Percentiles rank a stretch among this genome's conserved stretches.
These are phyloP conservation scores for Amaranthus cruentus DNA, from an alignment of 148 eudicot genomes.

Conservation along the genomic window DNA sequence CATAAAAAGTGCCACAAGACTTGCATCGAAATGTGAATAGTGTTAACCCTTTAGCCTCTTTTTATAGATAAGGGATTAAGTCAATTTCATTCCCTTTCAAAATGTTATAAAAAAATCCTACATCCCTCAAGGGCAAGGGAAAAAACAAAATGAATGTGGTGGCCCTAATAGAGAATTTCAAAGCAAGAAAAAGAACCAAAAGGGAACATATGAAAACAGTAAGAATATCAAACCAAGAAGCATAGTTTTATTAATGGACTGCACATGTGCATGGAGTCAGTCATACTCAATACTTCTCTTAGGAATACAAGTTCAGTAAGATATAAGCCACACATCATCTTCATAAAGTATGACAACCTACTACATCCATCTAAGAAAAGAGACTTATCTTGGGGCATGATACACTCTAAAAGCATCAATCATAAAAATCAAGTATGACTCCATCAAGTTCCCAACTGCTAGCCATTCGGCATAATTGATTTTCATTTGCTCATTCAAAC, in stretches of 20 bases:
- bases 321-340: not conserved
- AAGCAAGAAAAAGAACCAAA: not conserved
- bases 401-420: not conserved
- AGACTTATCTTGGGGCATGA: not conserved
- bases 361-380: not conserved
- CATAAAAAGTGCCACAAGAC: conserved; percentile 57
- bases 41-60: too few relatives aligned
- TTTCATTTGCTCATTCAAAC: not conserved
- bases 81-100: too few relatives aligned
- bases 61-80: too few relatives aligned
- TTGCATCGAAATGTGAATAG: conserved; percentile 24
- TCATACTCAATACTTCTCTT: not conserved
- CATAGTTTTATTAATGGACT: not conserved
- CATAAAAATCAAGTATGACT: not conserved
- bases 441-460: not conserved
- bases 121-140: too few relatives aligned
- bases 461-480: not conserved
- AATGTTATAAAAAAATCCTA: too few relatives aligned
- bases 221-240: not conserved
- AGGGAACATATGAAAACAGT: not conserved
- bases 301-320: not conserved
- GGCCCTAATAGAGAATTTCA: not conserved
- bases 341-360: not conserved
- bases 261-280: not conserved
- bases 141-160: too few relatives aligned